Evolutionary conservation across 139 green algal genomes (phyloP).

Genomic region (Ostreobium quekettii): DNA sequence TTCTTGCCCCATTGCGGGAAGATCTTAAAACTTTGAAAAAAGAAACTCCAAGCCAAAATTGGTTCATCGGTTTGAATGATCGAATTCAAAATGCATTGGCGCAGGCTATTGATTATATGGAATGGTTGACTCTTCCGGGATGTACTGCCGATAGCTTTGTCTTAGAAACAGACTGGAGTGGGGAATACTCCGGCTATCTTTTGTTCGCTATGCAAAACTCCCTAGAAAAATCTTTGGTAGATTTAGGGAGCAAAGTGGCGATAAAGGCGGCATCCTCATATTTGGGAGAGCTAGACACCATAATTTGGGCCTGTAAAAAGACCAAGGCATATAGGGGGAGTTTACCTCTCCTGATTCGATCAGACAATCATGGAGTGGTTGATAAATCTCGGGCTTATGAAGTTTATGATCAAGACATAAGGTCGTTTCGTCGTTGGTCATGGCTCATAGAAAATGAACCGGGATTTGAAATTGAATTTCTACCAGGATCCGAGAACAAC

Average conservation of each 20-base stretch:
- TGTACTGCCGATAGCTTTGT: not conserved
- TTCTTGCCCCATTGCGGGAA: slow-evolving; percentile 2
- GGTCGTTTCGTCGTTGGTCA: not conserved
- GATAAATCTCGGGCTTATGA: not conserved
- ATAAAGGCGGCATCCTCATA: slow-evolving; percentile 2
- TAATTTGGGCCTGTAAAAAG: slow-evolving; percentile 10
- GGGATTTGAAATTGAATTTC: slow-evolving; percentile 1
- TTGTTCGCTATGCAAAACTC: not conserved
- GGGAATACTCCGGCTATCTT: slow-evolving; percentile 8
- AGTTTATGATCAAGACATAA: not conserved
- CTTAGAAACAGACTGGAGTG: slow-evolving; percentile 14
- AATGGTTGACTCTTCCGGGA: not conserved
- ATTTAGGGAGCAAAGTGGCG: slow-evolving; percentile 1
- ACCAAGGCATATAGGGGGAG: slow-evolving; percentile 8
- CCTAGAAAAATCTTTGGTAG: not conserved
- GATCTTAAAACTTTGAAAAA: not conserved
- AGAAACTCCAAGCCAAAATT: not conserved
- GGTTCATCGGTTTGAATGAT: not conserved
- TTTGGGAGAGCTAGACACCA: slow-evolving; percentile 8
- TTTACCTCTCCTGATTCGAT: not conserved
- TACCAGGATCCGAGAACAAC: slow-evolving; percentile 10
- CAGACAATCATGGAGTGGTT: slow-evolving; percentile 1
- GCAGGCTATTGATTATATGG: not conserved
- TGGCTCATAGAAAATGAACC: slow-evolving; percentile 10
- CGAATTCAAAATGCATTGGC: not conserved